Evolutionary conservation across 129 eudicot genomes (phyloP).

Genomic region (Flaveria trinervia): DNA sequence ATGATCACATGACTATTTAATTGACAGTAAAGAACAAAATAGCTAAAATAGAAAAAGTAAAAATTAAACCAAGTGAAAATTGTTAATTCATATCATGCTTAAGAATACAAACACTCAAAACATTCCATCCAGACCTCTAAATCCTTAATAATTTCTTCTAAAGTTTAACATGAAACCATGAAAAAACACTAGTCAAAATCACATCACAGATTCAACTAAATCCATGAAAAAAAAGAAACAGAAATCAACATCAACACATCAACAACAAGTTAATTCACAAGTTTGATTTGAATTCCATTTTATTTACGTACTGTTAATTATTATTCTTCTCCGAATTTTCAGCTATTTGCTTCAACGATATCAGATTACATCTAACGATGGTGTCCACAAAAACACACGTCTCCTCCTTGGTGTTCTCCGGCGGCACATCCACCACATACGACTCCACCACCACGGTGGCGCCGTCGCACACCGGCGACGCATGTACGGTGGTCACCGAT

Average conservation of each 20-base stretch:
- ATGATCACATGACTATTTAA: no score
- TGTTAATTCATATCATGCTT: background rate
- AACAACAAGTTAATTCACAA: slow-evolving; percentile 2
- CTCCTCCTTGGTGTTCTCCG: slow-evolving; percentile 79
- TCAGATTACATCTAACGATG: slow-evolving; percentile 72
- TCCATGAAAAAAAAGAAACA: slow-evolving; percentile 32
- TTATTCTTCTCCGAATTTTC: slow-evolving; percentile 42
- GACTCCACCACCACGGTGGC: slow-evolving; percentile 81
- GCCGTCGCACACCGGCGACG: slow-evolving; percentile 30
- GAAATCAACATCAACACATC: background rate
- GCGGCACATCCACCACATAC: slow-evolving; percentile 83
- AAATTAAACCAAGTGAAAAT: background rate
- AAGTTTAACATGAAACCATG: slow-evolving; percentile 18
- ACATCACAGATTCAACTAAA: slow-evolving; percentile 37
- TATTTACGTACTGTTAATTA: background rate
- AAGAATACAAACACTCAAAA: background rate
- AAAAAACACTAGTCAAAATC: slow-evolving; percentile 26
- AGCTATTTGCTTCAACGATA: slow-evolving; percentile 72
- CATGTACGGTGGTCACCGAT: slow-evolving; percentile 74
- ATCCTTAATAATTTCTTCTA: background rate
- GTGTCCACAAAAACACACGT: slow-evolving; percentile 81
- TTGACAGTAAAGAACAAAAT: no score
- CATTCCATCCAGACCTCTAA: background rate
- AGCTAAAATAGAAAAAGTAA: background rate
- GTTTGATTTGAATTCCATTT: background rate